A percentile compares a stretch with the other conserved stretches of the same genome.
phyloP scores from a whole-genome alignment of 129 eudicot species.

The Tagetes patula region DNA sequence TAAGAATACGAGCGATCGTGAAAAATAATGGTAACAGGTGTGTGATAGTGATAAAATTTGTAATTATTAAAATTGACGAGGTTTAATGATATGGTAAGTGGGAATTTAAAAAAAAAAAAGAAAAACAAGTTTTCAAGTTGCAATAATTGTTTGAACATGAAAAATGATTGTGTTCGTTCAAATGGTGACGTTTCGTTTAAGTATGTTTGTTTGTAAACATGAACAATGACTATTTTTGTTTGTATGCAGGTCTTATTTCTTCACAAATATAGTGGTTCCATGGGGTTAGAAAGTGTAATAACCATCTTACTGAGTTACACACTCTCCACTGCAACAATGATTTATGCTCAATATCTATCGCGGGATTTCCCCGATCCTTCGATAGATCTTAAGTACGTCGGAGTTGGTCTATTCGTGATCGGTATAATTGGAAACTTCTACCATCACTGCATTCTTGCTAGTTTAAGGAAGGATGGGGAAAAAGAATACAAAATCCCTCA shows the following conservation, averaged over 20 bases:
- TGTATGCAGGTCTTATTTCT: slow-evolving; percentile 46
- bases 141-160: too few species aligned
- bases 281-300: slow-evolving; percentile 36
- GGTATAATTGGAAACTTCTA: slow-evolving; percentile 53
- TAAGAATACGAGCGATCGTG: too few species aligned
- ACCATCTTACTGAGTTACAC: slow-evolving; percentile 39
- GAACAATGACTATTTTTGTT: too few species aligned
- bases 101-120: too few species aligned
- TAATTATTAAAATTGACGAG: too few species aligned
- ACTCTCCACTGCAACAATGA: slow-evolving; percentile 40
- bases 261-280: slow-evolving; percentile 53
- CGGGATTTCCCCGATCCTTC: slow-evolving; percentile 36
- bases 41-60: too few species aligned
- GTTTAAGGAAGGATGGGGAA: slow-evolving; percentile 43
- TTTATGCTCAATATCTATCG: slow-evolving; percentile 48
- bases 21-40: too few species aligned
- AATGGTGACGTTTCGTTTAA: too few species aligned
- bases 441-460: slow-evolving; percentile 60
- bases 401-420: slow-evolving; percentile 36
- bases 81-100: too few species aligned
- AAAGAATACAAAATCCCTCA: slow-evolving; percentile 61
- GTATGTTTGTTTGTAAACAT: too few species aligned
- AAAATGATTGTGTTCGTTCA: too few species aligned
- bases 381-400: slow-evolving; percentile 44
- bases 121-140: too few species aligned